Evolutionary conservation across 495 filamentous ascomycete species (phyloP).

Genomic region (Talaromyces proteolyticus): DNA sequence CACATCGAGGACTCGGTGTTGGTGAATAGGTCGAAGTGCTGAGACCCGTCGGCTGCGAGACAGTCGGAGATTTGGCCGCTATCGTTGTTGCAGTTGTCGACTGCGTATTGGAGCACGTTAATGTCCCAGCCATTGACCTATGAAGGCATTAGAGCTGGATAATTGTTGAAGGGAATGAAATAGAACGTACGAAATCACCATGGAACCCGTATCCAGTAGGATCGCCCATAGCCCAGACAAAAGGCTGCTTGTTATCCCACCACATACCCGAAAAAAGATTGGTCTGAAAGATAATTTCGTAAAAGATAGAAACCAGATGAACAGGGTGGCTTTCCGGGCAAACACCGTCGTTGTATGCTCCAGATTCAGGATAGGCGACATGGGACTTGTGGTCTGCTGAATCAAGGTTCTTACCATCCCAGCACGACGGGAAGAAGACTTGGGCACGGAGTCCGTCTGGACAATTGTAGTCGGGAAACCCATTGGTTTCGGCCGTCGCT

Average conservation of each 20-base stretch:
- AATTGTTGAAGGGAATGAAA: neutral
- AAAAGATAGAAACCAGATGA: constrained; percentile 60
- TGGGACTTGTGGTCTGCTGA: constrained; percentile 47
- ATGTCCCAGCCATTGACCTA: constrained; percentile 64
- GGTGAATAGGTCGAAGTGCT: constrained; percentile 31
- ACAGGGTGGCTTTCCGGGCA: constrained; percentile 44
- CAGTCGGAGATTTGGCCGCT: constrained; percentile 51
- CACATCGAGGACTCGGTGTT: constrained; percentile 37
- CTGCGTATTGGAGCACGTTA: constrained; percentile 50
- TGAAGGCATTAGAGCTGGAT: neutral
- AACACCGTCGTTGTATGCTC: constrained; percentile 19
- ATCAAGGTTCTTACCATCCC: constrained; percentile 51
- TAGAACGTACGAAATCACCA: constrained; percentile 14
- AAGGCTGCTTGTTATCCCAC: constrained; percentile 34
- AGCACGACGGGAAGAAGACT: constrained; percentile 52
- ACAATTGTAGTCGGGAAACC: constrained; percentile 54
- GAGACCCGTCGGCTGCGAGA: constrained; percentile 13
- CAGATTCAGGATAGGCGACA: constrained; percentile 21
- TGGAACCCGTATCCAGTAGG: constrained; percentile 22
- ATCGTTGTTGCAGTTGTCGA: constrained; percentile 50
- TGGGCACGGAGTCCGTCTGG: constrained; percentile 54
- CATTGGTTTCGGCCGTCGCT: constrained; percentile 16
- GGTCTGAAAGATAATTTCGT: constrained; percentile 62
- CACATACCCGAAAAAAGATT: constrained; percentile 37
- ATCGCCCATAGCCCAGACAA: constrained; percentile 41